phyloP scores from a whole-genome alignment of 768 basidiomycete species.

The Xerocomus potaroensis region DNA sequence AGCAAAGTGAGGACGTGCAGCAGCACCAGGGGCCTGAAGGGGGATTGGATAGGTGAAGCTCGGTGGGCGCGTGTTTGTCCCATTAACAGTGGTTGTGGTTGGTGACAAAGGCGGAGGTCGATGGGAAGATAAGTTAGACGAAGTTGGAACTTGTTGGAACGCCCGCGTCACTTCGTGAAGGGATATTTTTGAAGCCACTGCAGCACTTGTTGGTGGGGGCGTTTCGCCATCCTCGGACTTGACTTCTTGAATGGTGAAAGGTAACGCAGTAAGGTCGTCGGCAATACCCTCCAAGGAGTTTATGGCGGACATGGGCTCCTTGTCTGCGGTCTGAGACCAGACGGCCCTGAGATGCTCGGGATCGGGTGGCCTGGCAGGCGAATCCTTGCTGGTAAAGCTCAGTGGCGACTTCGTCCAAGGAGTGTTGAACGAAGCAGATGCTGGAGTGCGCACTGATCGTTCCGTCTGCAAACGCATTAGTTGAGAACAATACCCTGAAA shows the following conservation, averaged over 20 bases:
- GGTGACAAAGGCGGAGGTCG: slow-evolving; percentile 49
- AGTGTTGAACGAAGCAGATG: slow-evolving; percentile 33
- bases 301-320: slow-evolving; percentile 57
- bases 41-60: slow-evolving; percentile 33
- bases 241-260: slow-evolving; percentile 79
- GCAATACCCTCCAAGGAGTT: slow-evolving; percentile 84
- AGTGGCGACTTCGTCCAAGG: slow-evolving; percentile 53
- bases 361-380: slow-evolving; percentile 64
- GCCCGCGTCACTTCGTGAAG: slow-evolving; percentile 79
- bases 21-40: slow-evolving; percentile 40
- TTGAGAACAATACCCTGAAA: background rate
- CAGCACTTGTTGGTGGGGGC: slow-evolving; percentile 58
- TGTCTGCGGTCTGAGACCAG: slow-evolving; percentile 76
- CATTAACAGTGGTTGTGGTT: slow-evolving; percentile 40
- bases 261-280: slow-evolving; percentile 75
- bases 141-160: slow-evolving; percentile 79
- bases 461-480: slow-evolving; percentile 34
- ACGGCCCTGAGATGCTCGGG: slow-evolving; percentile 83
- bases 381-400: slow-evolving; percentile 60
- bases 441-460: slow-evolving; percentile 45
- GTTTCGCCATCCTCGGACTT: slow-evolving; percentile 85
- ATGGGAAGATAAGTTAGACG: slow-evolving; percentile 45
- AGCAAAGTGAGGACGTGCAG: slow-evolving; percentile 53
- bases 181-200: slow-evolving; percentile 68
- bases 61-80: slow-evolving; percentile 25